Evolutionary conservation across 2,329 filamentous ascomycete species (phyloP).

Genomic region (Hypoxylon sp.): DNA sequence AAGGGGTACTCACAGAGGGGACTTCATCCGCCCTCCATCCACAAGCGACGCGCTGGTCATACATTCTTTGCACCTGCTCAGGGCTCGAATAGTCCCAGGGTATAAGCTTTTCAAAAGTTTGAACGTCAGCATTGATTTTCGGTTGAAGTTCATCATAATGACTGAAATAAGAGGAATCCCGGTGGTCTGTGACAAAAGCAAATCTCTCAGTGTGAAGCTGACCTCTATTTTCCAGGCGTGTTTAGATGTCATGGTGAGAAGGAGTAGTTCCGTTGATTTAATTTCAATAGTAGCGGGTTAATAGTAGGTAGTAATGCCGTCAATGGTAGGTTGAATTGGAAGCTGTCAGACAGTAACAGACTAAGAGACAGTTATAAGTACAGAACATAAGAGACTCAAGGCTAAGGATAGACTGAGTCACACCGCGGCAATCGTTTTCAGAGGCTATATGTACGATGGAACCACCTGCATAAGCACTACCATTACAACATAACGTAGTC

Average conservation of each 20-base stretch:
- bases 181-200: neutral
- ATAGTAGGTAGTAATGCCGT: too few species aligned
- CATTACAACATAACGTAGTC: neutral
- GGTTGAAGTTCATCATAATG: neutral
- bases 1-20: conserved; percentile 32
- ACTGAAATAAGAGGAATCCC: neutral
- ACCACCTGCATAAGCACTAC: conserved; percentile 13
- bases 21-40: conserved; percentile 59
- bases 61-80: conserved; percentile 57
- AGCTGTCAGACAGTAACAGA: too few species aligned
- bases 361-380: neutral
- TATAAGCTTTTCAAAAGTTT: conserved; percentile 50
- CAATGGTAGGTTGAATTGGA: neutral
- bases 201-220: conserved; percentile 42
- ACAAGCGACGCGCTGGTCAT: conserved; percentile 60
- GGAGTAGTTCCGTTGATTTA: neutral
- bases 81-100: conserved; percentile 59
- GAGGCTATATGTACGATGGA: conserved; percentile 5
- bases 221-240: conserved; percentile 55
- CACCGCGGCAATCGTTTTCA: conserved; percentile 8
- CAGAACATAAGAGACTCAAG: neutral
- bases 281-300: neutral
- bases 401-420: conserved; percentile 13
- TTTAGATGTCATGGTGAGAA: conserved; percentile 42
- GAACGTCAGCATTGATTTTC: conserved; percentile 9